Base-by-base conservation (phyloP, 1,284 basidiomycete species). In the Tylopilus sp. region DNA sequence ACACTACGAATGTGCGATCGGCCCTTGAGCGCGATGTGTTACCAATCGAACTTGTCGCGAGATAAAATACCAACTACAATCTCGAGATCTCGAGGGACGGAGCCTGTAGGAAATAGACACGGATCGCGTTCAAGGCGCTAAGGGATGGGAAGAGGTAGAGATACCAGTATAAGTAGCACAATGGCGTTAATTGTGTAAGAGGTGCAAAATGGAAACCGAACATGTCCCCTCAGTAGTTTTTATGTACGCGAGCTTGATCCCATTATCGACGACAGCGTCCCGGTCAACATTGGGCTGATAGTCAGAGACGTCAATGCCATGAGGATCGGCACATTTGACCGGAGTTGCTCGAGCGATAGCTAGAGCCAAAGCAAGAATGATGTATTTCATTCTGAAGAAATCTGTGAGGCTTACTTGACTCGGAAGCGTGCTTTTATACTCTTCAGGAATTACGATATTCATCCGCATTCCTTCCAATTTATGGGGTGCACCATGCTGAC, bases 161-260 rank as follows among this genome's bases (percentile, higher is more conserved):
- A n/a, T n/a, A n/a, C n/a, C n/a, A n/a, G n/a, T n/a, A n/a, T n/a
- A n/a, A n/a, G n/a, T n/a, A n/a, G n/a, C n/a, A n/a, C n/a, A n/a
- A n/a, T n/a, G n/a, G n/a, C n/a, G n/a, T n/a, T n/a, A n/a, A n/a
- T n/a, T n/a, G n/a, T n/a, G n/a, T n/a, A 24, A 24, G 21, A 24
- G 3, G 6, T 24, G n/a, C 0, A 21, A 43, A 46, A 8, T 10
- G 20, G 18, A 49, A 18, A 30, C 65, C 74, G 57, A 53, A 44
- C 83, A 65, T 35, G 78, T 83, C 15, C 81, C 81, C 60, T 87
- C 82, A 7, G 83, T 87, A n/a, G 44, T 83, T 62, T 87, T 86
- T 74, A 86, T 83, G 60, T 75, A 84, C 9, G 72, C 80, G 57
- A 85, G 86, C 12, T 70, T 52, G 38, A 83, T 65, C 4, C 82